These are phyloP conservation scores for Verbascum thapsus DNA, from an alignment of 257 asterid genomes.

Conservation along the genomic window DNA sequence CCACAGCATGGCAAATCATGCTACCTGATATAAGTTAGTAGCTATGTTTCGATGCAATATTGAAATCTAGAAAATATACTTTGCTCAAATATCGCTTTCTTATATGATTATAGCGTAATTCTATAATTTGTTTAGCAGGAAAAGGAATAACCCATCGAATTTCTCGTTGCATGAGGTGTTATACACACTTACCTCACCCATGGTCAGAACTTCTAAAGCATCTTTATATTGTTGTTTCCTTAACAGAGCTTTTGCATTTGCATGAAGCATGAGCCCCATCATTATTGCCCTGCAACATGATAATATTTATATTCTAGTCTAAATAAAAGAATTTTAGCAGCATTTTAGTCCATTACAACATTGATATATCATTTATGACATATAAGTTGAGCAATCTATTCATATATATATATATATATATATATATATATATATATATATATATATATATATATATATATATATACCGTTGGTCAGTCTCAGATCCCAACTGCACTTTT, in stretches of 20 bases:
- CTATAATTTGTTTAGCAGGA: background rate
- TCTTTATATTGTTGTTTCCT: constrained; percentile 63
- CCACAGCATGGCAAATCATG: background rate
- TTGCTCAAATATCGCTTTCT: background rate
- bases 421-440: constrained; percentile 24
- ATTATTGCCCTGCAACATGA: constrained; percentile 70
- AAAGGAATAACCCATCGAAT: background rate
- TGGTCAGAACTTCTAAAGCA: constrained; percentile 87
- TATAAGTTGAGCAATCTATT: constrained; percentile 5
- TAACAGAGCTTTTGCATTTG: constrained; percentile 77
- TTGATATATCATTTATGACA: constrained; percentile 12
- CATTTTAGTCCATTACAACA: constrained; percentile 18
- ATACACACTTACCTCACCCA: constrained; percentile 74
- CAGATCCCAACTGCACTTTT: constrained; percentile 80
- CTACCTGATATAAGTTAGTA: background rate
- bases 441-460: constrained; percentile 27
- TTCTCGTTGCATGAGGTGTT: constrained; percentile 9
- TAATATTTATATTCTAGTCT: background rate
- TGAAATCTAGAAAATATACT: constrained; percentile 1
- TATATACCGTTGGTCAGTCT: constrained; percentile 82
- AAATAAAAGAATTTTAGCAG: constrained; percentile 13
- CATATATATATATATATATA: constrained; percentile 26
- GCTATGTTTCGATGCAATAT: background rate
- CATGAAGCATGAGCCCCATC: constrained; percentile 98
- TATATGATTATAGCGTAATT: background rate